Conservation (phyloP, 2,329 filamentous ascomycete genomes). For the Fusarium chlamydosporum region DNA sequence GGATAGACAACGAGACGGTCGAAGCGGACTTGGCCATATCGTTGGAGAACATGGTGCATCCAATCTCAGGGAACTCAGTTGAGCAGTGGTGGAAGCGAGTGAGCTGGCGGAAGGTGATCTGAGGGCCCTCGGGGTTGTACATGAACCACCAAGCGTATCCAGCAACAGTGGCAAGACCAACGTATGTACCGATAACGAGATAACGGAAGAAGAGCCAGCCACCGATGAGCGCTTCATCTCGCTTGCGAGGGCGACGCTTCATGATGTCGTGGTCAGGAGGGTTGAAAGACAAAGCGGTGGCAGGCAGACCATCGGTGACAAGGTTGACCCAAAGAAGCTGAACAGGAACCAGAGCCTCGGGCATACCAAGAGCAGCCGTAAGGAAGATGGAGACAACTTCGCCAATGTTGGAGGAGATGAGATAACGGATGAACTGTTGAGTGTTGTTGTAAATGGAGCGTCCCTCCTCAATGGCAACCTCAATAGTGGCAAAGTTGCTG, state of each 20-base stretch:
- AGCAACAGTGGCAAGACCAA: slow-evolving; percentile 92
- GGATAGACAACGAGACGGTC: slow-evolving; percentile 89
- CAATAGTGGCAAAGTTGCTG: slow-evolving; percentile 99
- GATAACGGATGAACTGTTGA: slow-evolving; percentile 98
- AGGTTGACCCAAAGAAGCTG: slow-evolving; percentile 99
- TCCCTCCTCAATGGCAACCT: slow-evolving; percentile 95
- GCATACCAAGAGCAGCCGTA: slow-evolving; percentile 96
- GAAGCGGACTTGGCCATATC: slow-evolving; percentile 90
- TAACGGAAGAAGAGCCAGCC: slow-evolving; percentile 99
- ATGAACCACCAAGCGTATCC: slow-evolving; percentile 99
- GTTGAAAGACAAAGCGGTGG: slow-evolving; percentile 97
- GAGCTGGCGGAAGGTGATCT: slow-evolving; percentile 91
- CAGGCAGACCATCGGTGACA: slow-evolving; percentile 95
- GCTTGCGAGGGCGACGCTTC: slow-evolving; percentile 90
- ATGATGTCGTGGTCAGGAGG: slow-evolving; percentile 99
- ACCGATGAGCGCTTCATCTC: slow-evolving; percentile 91
- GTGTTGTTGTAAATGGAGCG: slow-evolving; percentile 99
- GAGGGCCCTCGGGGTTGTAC: slow-evolving; percentile 90
- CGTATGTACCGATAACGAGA: slow-evolving; percentile 94
- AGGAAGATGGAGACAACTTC: slow-evolving; percentile 99
- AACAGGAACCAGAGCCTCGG: slow-evolving; percentile 95
- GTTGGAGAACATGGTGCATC: slow-evolving; percentile 91
- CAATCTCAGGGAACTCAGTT: slow-evolving; percentile 86
- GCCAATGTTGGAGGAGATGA: slow-evolving; percentile 99
- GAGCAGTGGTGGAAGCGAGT: slow-evolving; percentile 95